Conservation (phyloP, 2,329 filamentous ascomycete species). For the Acephala macrosclerotiorum region DNA sequence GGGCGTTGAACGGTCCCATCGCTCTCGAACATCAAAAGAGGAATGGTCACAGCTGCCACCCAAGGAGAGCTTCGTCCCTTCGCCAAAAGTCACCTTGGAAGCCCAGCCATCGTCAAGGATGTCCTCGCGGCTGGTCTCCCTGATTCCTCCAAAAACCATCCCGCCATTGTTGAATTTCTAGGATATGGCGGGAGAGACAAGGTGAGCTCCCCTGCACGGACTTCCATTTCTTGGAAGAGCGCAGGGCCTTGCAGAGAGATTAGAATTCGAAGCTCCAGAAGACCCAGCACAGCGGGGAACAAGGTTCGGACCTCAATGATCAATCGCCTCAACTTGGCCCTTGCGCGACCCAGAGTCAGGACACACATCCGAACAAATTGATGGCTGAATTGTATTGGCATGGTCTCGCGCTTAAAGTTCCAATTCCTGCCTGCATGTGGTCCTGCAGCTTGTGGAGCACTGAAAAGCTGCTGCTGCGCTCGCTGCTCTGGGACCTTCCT, state of each 20-base stretch:
- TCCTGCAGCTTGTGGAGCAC: not conserved
- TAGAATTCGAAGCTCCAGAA: slow-evolving; percentile 5
- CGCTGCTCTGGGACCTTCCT: not conserved
- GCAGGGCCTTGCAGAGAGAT: not conserved
- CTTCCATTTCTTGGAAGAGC: not conserved
- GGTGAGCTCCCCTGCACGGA: not conserved
- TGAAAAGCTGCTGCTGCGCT: not conserved
- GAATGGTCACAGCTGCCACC: not conserved
- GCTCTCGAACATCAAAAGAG: not conserved
- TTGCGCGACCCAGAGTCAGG: slow-evolving; percentile 12
- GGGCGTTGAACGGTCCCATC: no score
- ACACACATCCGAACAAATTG: slow-evolving; percentile 19
- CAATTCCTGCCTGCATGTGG: slow-evolving; percentile 17
- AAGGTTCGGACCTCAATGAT: slow-evolving; percentile 23
- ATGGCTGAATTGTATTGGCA: slow-evolving; percentile 26
- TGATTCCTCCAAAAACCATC: not conserved
- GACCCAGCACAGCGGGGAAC: slow-evolving; percentile 25
- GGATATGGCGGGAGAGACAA: not conserved
- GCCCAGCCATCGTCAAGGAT: not conserved
- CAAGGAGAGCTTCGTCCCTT: not conserved
- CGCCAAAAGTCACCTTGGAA: not conserved
- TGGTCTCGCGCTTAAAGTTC: slow-evolving; percentile 28
- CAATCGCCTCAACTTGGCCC: slow-evolving; percentile 3
- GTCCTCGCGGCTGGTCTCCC: slow-evolving; percentile 17
- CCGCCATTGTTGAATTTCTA: not conserved